Percentiles rank a stretch among this genome's conserved stretches.
Conservation (phyloP, 345 rosid genomes). For the Aquilaria malaccensis region DNA sequence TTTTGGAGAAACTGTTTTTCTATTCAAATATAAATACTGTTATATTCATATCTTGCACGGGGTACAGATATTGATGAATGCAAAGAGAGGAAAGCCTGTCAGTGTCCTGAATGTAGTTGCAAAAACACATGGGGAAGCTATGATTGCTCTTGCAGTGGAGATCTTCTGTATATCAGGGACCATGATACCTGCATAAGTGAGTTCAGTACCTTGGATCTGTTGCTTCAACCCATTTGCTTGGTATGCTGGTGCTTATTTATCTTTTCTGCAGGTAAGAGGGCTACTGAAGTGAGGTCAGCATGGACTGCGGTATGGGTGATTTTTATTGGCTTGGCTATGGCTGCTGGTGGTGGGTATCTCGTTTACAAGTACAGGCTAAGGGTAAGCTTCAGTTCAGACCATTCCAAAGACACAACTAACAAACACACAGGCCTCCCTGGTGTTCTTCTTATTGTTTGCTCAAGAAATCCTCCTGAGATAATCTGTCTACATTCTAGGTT, state of each 20-base stretch:
- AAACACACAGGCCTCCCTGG: too few species aligned
- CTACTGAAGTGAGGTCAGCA: conserved; percentile 65
- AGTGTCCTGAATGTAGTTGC: conserved; percentile 83
- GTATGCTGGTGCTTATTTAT: conserved; percentile 10
- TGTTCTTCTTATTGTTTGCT: too few species aligned
- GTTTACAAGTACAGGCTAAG: conserved; percentile 83
- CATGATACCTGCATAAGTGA: conserved; percentile 89
- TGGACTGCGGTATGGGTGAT: conserved; percentile 96
- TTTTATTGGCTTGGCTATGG: conserved; percentile 68
- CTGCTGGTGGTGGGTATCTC: conserved; percentile 80
- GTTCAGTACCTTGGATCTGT: conserved; percentile 14
- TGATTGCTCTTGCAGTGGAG: conserved; percentile 72
- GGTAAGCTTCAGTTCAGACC: conserved; percentile 36
- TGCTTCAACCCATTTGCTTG: not conserved
- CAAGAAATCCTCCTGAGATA: too few species aligned
- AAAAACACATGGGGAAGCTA: conserved; percentile 85
- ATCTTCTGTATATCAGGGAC: conserved; percentile 75
- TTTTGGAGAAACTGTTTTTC: not conserved
- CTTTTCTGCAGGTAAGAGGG: conserved; percentile 53
- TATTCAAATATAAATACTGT: not conserved
- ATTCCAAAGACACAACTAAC: not conserved
- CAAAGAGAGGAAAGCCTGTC: conserved; percentile 85
- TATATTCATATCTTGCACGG: not conserved
- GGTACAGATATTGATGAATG: conserved; percentile 70
- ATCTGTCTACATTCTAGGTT: not conserved